phyloP scores from a whole-genome alignment of 2,329 filamentous ascomycete genomes.

The Botrytis pseudocinerea region DNA sequence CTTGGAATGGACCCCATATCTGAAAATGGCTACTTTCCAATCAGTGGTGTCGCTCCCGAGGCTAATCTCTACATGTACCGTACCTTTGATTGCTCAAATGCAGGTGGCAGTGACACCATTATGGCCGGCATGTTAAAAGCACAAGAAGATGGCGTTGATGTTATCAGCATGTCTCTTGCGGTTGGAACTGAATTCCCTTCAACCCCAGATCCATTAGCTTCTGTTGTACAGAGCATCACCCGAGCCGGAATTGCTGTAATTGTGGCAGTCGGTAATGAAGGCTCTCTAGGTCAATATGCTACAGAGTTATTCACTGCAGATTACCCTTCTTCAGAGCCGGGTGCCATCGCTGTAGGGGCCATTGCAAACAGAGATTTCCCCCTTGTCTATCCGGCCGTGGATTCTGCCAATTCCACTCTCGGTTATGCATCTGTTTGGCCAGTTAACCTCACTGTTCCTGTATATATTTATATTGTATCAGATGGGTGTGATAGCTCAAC shows the following conservation, averaged over 20 bases:
- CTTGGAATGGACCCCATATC: slow-evolving; percentile 29
- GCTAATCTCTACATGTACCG: slow-evolving; percentile 33
- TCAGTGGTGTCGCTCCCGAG: slow-evolving; percentile 33
- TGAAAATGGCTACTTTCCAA: slow-evolving; percentile 24
- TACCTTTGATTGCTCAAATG: slow-evolving; percentile 30
- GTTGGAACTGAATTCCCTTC: slow-evolving; percentile 20
- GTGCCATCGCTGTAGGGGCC: slow-evolving; percentile 30
- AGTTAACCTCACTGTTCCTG: slow-evolving; percentile 22
- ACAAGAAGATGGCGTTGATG: slow-evolving; percentile 31
- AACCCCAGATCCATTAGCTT: slow-evolving; percentile 24
- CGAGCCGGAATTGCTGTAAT: slow-evolving; percentile 25
- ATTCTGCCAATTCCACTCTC: slow-evolving; percentile 24
- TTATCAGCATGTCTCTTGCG: slow-evolving; percentile 36
- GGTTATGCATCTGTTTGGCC: slow-evolving; percentile 31
- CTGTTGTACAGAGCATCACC: slow-evolving; percentile 20
- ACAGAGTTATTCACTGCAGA: slow-evolving; percentile 26
- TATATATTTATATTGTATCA: slow-evolving; percentile 24
- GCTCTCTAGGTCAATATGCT: slow-evolving; percentile 9
- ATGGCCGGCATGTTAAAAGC: slow-evolving; percentile 33
- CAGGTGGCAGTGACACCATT: slow-evolving; percentile 28
- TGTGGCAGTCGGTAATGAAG: slow-evolving; percentile 30
- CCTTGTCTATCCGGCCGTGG: slow-evolving; percentile 27
- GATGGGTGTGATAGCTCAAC: slow-evolving; percentile 24
- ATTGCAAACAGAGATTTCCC: slow-evolving; percentile 30
- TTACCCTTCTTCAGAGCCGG: slow-evolving; percentile 26